Percentiles rank a stretch among this genome's conserved stretches.
These are phyloP conservation scores for Atkinsonella hypoxylon DNA, from an alignment of 2,329 filamentous ascomycete species.

Conservation along the genomic window DNA sequence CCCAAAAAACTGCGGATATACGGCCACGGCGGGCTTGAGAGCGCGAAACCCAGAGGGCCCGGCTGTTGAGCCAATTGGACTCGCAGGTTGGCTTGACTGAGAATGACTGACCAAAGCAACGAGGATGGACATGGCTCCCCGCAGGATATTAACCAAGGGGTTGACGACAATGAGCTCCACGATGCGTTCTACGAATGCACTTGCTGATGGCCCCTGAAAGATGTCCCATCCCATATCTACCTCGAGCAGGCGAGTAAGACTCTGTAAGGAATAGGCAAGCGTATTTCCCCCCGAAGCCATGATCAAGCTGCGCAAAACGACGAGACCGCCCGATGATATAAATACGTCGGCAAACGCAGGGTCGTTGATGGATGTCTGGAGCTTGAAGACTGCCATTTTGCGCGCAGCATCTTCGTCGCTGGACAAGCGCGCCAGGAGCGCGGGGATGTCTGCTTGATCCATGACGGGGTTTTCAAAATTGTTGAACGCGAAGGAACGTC, in stretches of 20 bases:
- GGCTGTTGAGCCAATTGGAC: constrained; percentile 25
- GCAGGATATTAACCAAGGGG: constrained; percentile 91
- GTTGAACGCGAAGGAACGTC: background rate
- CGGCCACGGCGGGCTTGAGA: constrained; percentile 79
- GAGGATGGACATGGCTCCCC: constrained; percentile 92
- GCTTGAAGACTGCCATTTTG: constrained; percentile 98
- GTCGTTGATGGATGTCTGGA: constrained; percentile 90
- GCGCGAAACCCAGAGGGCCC: constrained; percentile 78
- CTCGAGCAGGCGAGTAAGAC: constrained; percentile 75
- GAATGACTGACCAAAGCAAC: constrained; percentile 87
- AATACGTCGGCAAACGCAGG: constrained; percentile 95
- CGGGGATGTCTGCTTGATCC: constrained; percentile 57
- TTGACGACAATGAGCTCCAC: constrained; percentile 91
- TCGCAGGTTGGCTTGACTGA: constrained; percentile 37
- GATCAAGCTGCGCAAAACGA: constrained; percentile 69
- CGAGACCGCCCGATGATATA: constrained; percentile 76
- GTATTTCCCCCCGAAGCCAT: constrained; percentile 85
- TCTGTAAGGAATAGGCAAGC: constrained; percentile 86
- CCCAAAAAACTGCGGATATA: constrained; percentile 89
- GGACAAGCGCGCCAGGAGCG: constrained; percentile 49
- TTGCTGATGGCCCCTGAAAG: constrained; percentile 50
- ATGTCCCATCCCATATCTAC: constrained; percentile 97
- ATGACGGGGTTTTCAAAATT: constrained; percentile 22
- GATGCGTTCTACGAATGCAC: constrained; percentile 61
- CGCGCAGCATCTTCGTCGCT: constrained; percentile 78